A percentile compares a stretch with the other conserved stretches of the same genome.
phyloP scores from a whole-genome alignment of 2,329 filamentous ascomycete species.

The Penicillium sclerotiorum region DNA sequence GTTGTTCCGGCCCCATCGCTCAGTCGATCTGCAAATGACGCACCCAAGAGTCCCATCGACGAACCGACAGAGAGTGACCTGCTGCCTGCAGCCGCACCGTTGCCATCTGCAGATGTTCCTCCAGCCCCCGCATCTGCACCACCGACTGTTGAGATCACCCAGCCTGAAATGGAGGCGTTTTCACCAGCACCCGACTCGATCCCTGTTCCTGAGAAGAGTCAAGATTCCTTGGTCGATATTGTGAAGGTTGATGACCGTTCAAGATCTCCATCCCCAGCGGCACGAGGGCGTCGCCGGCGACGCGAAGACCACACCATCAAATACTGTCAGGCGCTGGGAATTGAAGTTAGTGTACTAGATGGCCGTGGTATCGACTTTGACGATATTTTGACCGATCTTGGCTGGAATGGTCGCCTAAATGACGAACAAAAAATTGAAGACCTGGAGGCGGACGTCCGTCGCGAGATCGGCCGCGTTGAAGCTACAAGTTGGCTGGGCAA shows the following conservation, averaged over 20 bases:
- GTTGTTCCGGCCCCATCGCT: conserved; percentile 77
- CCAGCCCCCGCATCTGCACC: conserved; percentile 13
- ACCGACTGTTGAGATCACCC: conserved; percentile 45
- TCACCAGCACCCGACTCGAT: conserved; percentile 27
- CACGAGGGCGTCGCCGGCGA: conserved; percentile 59
- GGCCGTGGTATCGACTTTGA: conserved; percentile 79
- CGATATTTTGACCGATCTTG: conserved; percentile 79
- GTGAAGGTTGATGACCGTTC: conserved; percentile 31
- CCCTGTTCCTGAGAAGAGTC: conserved; percentile 21
- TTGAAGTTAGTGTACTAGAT: conserved; percentile 76
- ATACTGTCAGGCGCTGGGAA: conserved; percentile 74
- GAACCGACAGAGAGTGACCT: conserved; percentile 34
- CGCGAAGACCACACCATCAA: conserved; percentile 74
- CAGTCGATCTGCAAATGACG: conserved; percentile 44
- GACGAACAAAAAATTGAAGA: conserved; percentile 75
- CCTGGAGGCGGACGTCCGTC: conserved; percentile 78
- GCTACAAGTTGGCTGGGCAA: conserved; percentile 90
- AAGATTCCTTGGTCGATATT: conserved; percentile 26
- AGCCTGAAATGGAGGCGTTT: conserved; percentile 32
- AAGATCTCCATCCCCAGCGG: conserved; percentile 40
- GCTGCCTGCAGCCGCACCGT: conserved; percentile 26
- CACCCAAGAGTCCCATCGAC: conserved; percentile 32
- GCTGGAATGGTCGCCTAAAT: conserved; percentile 80
- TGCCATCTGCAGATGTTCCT: conserved; percentile 16
- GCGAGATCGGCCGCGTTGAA: conserved; percentile 86